phyloP scores from a whole-genome alignment of 345 rosid genomes.

The Capsella bursapastoris region DNA sequence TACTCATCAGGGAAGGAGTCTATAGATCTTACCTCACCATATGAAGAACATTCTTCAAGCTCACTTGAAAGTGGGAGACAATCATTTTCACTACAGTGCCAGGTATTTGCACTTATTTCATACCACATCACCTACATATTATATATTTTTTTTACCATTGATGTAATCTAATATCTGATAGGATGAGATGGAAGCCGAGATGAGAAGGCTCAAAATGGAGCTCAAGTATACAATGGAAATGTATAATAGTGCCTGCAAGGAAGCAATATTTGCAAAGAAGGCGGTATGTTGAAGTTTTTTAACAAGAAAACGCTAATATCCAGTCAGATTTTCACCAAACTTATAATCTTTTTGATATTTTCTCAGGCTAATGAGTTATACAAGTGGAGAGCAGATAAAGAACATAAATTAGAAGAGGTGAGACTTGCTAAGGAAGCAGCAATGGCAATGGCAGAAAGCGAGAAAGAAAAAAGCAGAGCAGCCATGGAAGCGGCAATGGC shows the following conservation, averaged over 20 bases:
- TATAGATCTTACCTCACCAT: constrained; percentile 51
- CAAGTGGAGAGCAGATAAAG: constrained; percentile 59
- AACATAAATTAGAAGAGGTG: constrained; percentile 57
- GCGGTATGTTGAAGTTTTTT: constrained; percentile 44
- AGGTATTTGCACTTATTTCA: constrained; percentile 37
- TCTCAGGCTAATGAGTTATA: constrained; percentile 64
- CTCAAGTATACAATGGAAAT: constrained; percentile 77
- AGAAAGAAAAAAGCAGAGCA: constrained; percentile 61
- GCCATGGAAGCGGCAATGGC: constrained; percentile 70
- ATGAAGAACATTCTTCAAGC: constrained; percentile 47
- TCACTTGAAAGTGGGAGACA: constrained; percentile 50
- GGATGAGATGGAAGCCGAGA: constrained; percentile 86
- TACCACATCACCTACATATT: not conserved
- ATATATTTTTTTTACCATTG: too few relatives aligned
- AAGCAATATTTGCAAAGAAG: constrained; percentile 71
- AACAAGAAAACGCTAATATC: not conserved
- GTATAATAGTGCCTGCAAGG: constrained; percentile 78
- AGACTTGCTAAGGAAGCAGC: constrained; percentile 64
- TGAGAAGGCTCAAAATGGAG: constrained; percentile 78
- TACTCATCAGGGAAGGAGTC: constrained; percentile 52
- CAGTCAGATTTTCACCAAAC: not conserved
- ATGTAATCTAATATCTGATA: constrained; percentile 25
- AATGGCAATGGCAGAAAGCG: constrained; percentile 58
- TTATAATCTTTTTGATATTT: constrained; percentile 4
- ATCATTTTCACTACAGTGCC: constrained; percentile 52